Evolutionary conservation across 768 basidiomycete genomes (phyloP), one percentile per base, ranked within the genome.

Genomic region (Flagelloscypha sp.): DNA sequence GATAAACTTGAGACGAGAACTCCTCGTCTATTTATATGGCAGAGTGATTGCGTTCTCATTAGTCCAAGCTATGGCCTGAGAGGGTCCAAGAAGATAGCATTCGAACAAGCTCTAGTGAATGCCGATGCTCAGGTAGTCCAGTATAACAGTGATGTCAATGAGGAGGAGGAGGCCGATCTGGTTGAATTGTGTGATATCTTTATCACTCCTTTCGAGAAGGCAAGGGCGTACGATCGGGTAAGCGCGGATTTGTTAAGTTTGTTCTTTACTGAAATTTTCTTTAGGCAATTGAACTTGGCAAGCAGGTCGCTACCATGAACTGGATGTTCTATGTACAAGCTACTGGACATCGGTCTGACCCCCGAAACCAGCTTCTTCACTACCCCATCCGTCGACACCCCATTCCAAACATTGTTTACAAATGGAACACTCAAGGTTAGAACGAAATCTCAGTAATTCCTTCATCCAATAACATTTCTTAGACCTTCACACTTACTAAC

Each of bases 401-500:
- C 2, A 74, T 87, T 10, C n/a, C 68, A 70, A 5, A 75, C 66
- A 1, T 83, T 90, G 36, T 50, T 59, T 0, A 54, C 55, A 1
- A 75, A 80, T 55, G 86, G 89, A 45, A 30, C 82, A 60, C 1
- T 48, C 2, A 32, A 29, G 24, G 5, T 15, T 11, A 22, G 18
- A 18, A 24, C 7, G 4, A 7, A 16, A 11, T 19, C 21, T 10
- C 15, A 31, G 27, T 36, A 32, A 39, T 30, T 28, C 19, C 40
- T 21, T 44, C 34, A 3, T 36, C 32, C 7, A 36, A 3, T 15
- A 23, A 18, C 19, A 10, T 17, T 42, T 34, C 33, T 2, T 41
- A 89, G 84, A 67, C 74, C 45, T 78, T 94, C 36, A 85, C 89
- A 0, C 66, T 94, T 1, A 89, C 89, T 0, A 93, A 93, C 50